A percentile compares a stretch with the other conserved stretches of the same genome.
These are phyloP conservation scores for Linum lewisii DNA, from an alignment of 345 rosid genomes.

Conservation along the genomic window DNA sequence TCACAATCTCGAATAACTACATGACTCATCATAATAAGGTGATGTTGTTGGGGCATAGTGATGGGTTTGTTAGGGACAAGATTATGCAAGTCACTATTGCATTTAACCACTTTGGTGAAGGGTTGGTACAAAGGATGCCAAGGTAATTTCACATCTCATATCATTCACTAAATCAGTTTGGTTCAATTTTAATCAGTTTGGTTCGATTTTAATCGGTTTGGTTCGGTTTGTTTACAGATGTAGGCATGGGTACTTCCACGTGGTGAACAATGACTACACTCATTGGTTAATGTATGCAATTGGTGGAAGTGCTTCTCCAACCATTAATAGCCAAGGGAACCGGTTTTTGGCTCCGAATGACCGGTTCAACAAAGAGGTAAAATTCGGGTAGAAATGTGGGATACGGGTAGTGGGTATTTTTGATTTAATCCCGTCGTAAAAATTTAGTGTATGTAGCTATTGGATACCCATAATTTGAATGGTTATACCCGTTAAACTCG, in stretches of 20 bases:
- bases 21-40: background rate
- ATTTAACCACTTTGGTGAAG: background rate
- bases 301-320: background rate
- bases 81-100: background rate
- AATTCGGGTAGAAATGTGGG: too few species aligned
- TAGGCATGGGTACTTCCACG: background rate
- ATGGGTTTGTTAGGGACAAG: background rate
- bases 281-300: background rate
- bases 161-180: background rate
- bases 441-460: too few species aligned
- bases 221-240: background rate
- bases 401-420: too few species aligned
- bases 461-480: too few species aligned
- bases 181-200: background rate
- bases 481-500: too few species aligned
- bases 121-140: background rate
- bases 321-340: background rate
- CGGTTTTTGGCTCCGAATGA: background rate
- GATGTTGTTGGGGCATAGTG: background rate
- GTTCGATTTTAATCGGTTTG: background rate
- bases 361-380: slow-evolving; percentile 17
- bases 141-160: background rate
- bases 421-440: background rate
- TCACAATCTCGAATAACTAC: background rate
- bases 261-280: background rate